phyloP scores from a whole-genome alignment of 2,329 filamentous ascomycete species.

The Sporothrix pallida region DNA sequence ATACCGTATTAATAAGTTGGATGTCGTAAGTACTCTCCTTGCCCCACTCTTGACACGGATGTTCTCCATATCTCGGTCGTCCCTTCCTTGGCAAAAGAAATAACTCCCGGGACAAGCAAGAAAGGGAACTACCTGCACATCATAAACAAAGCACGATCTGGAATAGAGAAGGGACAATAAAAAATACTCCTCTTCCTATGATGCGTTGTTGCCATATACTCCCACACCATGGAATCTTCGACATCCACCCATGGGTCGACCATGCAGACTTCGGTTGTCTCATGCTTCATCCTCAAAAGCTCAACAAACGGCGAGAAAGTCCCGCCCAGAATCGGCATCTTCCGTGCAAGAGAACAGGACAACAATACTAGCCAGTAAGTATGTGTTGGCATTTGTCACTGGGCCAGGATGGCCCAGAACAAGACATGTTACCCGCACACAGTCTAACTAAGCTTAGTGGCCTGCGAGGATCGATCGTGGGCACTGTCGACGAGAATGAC shows the following conservation, averaged over 20 bases:
- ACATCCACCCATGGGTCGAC: not conserved
- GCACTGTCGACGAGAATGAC: slow-evolving; percentile 62
- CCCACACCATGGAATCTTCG: not conserved
- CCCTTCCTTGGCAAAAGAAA: not conserved
- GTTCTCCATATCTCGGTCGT: not conserved
- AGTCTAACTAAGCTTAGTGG: slow-evolving; percentile 46
- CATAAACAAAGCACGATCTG: too few relatives aligned
- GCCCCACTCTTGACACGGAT: not conserved
- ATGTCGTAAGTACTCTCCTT: not conserved
- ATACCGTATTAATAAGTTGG: not conserved
- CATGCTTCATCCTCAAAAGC: not conserved
- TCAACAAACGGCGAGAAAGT: not conserved
- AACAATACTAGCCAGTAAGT: not conserved
- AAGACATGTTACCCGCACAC: not conserved
- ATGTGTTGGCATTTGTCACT: not conserved
- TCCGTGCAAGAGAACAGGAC: not conserved
- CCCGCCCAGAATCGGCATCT: not conserved
- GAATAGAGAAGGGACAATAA: too few relatives aligned
- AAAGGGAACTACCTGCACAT: too few relatives aligned
- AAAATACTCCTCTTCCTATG: too few relatives aligned
- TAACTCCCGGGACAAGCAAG: too few relatives aligned
- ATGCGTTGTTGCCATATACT: not conserved
- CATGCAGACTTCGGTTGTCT: not conserved
- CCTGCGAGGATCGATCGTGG: slow-evolving; percentile 67
- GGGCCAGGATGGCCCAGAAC: too few relatives aligned